phyloP scores from a whole-genome alignment of 371 early-diverging fungal species.

The Mortierella sp. region DNA sequence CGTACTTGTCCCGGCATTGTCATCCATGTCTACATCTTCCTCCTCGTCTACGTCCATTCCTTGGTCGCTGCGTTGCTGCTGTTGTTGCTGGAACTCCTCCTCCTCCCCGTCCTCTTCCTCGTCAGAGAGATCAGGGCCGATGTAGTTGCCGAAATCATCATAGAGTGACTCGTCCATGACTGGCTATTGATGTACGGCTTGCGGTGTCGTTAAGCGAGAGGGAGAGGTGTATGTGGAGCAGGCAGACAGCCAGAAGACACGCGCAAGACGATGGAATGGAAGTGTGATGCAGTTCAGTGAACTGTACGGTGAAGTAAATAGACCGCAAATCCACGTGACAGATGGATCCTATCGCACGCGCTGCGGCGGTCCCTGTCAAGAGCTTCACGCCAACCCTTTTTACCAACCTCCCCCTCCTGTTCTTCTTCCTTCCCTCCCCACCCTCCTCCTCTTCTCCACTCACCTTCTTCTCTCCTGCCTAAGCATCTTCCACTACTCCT shows the following conservation, averaged over 20 bases:
- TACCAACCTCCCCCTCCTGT: too few relatives aligned
- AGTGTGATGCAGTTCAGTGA: too few relatives aligned
- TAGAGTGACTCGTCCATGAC: slow-evolving; percentile 86
- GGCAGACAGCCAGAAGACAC: slow-evolving; percentile 2
- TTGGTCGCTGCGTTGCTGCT: slow-evolving; percentile 57
- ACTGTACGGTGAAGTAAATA: too few relatives aligned
- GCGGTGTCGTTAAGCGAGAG: not conserved
- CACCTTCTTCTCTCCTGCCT: too few relatives aligned
- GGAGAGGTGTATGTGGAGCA: not conserved
- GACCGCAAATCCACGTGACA: too few relatives aligned
- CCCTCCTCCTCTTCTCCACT: too few relatives aligned
- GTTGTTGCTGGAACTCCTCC: slow-evolving; percentile 32
- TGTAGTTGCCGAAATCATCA: slow-evolving; percentile 98
- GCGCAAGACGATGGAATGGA: slow-evolving; percentile 1
- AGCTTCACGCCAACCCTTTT: too few relatives aligned
- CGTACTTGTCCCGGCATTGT: slow-evolving; percentile 37
- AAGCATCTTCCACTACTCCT: too few relatives aligned
- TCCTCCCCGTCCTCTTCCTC: slow-evolving; percentile 66
- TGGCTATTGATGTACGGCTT: slow-evolving; percentile 4
- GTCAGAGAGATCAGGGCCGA: slow-evolving; percentile 92
- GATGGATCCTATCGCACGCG: too few relatives aligned
- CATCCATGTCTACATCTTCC: slow-evolving; percentile 33
- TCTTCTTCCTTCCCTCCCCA: too few relatives aligned
- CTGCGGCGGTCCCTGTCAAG: too few relatives aligned
- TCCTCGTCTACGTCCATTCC: slow-evolving; percentile 59